Base-by-base conservation (phyloP, 2,329 filamentous ascomycete genomes). In the Colletotrichum melonis region DNA sequence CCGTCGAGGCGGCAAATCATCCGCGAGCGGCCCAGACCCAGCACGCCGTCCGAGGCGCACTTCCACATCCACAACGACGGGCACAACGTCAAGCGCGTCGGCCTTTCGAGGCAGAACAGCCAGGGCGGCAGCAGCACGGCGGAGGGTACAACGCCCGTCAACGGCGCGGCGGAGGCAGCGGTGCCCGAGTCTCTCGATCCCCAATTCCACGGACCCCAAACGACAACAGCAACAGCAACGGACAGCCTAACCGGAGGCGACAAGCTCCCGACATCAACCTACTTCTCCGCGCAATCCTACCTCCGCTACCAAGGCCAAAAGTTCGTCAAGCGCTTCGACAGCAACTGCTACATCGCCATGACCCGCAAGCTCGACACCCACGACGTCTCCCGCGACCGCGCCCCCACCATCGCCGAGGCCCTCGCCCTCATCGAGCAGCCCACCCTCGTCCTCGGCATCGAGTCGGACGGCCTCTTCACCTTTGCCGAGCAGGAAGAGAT, bases 311-410 rank as follows among this genome's bases (percentile, higher is more conserved):
- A 99, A 84, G 96, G 95, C 69, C 90, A 93, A 78, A 99, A 99
- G 83, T 99, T 99, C 78, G 97, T 98, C 78, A 95, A 94, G 82
- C 93, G 97, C 11, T 99, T 98, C 82, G 97, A 99, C 83, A 94
- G 95, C 79, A 99, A 99, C 82, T 99, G 97, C 85, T 99, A 99
- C 85, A 98, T 99, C 77, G 95, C 97, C 77, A 98, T 99, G 83
- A 98, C 97, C 5, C 93, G 97, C 79, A 99, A 99, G 84, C 90
- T 99, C 19, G 97, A 99, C 81, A 98, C 97, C 0, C 97, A 99
- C 82, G 97, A 99, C 81, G 91, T 99, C 30, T 97, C 95, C 16
- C 91, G 95, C 55, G 90, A 92, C 80, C 92, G 96, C 5, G 85
- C 91, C n/a, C 78, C 84, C 54, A 86, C 89, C 30, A 91, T 97